phyloP scores from a whole-genome alignment of 1,139 yeast species.

The Geotrichum cucujoidarum region DNA sequence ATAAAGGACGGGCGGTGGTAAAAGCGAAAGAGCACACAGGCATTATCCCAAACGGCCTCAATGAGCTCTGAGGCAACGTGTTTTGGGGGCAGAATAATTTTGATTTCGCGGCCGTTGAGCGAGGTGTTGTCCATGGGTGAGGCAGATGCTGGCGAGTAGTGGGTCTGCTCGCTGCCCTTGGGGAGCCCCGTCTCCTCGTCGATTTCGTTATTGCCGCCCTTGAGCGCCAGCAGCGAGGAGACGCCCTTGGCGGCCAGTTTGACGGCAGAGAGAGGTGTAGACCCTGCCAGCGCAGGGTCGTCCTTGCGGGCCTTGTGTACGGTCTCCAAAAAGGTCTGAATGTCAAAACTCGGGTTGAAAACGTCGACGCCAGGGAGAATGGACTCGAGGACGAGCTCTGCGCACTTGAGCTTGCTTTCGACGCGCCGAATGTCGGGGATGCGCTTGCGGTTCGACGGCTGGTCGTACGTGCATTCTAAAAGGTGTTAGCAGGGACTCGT shows the following conservation, averaged over 20 bases:
- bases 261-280: conserved; percentile 11
- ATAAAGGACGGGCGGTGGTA: conserved; percentile 78
- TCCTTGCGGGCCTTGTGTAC: conserved; percentile 13
- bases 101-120: conserved; percentile 36
- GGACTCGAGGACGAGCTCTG: conserved; percentile 40
- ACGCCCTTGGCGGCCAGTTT: conserved; percentile 15
- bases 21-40: conserved; percentile 78
- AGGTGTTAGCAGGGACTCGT: neutral
- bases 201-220: conserved; percentile 15
- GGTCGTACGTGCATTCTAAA: conserved; percentile 62
- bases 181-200: conserved; percentile 20
- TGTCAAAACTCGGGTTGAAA: conserved; percentile 47
- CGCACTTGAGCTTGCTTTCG: conserved; percentile 37
- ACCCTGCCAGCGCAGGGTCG: conserved; percentile 7
- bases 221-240: conserved; percentile 5
- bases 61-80: conserved; percentile 67
- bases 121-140: conserved; percentile 4
- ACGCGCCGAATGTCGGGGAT: conserved; percentile 37
- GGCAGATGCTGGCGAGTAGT: conserved; percentile 16
- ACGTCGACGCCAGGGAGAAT: conserved; percentile 49
- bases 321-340: conserved; percentile 39
- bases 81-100: conserved; percentile 69
- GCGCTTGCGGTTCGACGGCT: conserved; percentile 62
- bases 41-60: conserved; percentile 76
- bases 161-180: conserved; percentile 12